A percentile compares a stretch with the other conserved stretches of the same genome.
phyloP scores from a whole-genome alignment of 2,329 filamentous ascomycete genomes.

The Neospermospora avenae region DNA sequence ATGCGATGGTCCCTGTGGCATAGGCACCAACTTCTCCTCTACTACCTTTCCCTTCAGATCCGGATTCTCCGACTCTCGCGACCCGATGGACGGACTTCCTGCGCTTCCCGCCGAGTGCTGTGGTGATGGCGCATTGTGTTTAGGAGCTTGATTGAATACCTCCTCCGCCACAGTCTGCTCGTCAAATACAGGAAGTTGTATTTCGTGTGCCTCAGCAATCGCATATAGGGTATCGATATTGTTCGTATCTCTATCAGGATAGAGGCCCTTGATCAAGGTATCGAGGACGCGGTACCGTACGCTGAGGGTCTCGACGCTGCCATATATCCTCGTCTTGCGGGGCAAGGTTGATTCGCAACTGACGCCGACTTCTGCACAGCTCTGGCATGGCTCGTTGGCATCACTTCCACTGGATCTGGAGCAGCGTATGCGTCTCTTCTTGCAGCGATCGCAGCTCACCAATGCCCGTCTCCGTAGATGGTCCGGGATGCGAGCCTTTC shows the following conservation, averaged over 20 bases:
- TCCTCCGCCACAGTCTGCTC: slow-evolving; percentile 27
- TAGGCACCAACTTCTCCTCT: slow-evolving; percentile 31
- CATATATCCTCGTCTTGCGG: slow-evolving; percentile 44
- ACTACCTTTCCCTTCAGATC: slow-evolving; percentile 14
- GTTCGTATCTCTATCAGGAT: slow-evolving; percentile 39
- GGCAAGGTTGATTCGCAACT: slow-evolving; percentile 43
- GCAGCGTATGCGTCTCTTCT: slow-evolving; percentile 38
- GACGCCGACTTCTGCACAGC: slow-evolving; percentile 39
- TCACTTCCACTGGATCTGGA: slow-evolving; percentile 29
- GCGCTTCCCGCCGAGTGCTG: slow-evolving; percentile 17
- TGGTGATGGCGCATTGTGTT: slow-evolving; percentile 16
- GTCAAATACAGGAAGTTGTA: slow-evolving; percentile 38
- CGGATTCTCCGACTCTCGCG: slow-evolving; percentile 19
- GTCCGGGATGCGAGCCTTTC: slow-evolving; percentile 36
- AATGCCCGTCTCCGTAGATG: slow-evolving; percentile 37
- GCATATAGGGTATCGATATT: slow-evolving; percentile 40
- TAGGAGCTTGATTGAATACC: slow-evolving; percentile 26
- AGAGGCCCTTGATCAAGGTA: slow-evolving; percentile 41
- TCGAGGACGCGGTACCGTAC: slow-evolving; percentile 42
- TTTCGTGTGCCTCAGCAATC: slow-evolving; percentile 39
- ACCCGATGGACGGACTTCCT: slow-evolving; percentile 18
- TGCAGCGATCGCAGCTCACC: slow-evolving; percentile 39
- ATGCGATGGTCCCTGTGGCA: slow-evolving; percentile 30
- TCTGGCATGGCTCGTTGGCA: slow-evolving; percentile 37
- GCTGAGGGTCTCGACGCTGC: slow-evolving; percentile 44